Percentiles rank a stretch among this genome's conserved stretches.
These are phyloP conservation scores for Quercus ilex DNA, from an alignment of 306 rosid genomes.

Conservation along the genomic window DNA sequence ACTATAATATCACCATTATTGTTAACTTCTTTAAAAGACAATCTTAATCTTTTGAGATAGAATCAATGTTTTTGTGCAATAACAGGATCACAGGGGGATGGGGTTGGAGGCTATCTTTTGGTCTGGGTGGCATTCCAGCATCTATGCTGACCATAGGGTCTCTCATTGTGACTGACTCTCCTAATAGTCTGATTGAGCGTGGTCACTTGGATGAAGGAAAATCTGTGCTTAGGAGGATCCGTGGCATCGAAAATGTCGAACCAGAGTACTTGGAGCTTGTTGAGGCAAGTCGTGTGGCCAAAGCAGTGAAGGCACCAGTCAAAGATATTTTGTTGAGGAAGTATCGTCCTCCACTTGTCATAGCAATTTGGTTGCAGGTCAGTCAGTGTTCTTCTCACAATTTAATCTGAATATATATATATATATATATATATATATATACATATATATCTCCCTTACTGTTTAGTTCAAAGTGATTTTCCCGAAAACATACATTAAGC, in stretches of 20 bases:
- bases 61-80: not conserved
- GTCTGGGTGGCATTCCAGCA: conserved; percentile 51
- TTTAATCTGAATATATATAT: not conserved
- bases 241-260: conserved; percentile 48
- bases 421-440: too few relatives aligned
- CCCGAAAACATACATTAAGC: too few relatives aligned
- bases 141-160: conserved; percentile 34
- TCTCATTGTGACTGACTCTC: conserved; percentile 43
- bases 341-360: conserved; percentile 53
- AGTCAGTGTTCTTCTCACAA: not conserved
- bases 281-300: conserved; percentile 44
- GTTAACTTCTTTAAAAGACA: too few relatives aligned
- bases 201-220: conserved; percentile 49
- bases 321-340: conserved; percentile 34
- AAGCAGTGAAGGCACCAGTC: conserved; percentile 37
- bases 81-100: conserved; percentile 47
- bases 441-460: too few relatives aligned
- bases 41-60: too few relatives aligned
- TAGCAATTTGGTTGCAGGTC: conserved; percentile 45
- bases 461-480: too few relatives aligned
- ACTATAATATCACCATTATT: too few relatives aligned
- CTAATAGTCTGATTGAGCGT: conserved; percentile 53
- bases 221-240: conserved; percentile 42
- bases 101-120: conserved; percentile 75
- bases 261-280: conserved; percentile 51